These are phyloP conservation scores for Nyssa sinensis DNA, from an alignment of 148 eudicot species.

Conservation along the genomic window DNA sequence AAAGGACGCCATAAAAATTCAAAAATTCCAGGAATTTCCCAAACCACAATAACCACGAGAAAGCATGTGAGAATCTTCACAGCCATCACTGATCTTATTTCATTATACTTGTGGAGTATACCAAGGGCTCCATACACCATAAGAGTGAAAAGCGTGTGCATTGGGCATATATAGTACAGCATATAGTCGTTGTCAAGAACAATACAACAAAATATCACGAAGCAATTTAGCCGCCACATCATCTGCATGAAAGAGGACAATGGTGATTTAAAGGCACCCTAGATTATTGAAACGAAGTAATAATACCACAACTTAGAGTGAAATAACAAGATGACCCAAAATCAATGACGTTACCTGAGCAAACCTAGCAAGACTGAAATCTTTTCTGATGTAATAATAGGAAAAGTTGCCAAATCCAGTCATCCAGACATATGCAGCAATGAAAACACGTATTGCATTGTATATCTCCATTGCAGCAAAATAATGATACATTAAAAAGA, in stretches of 20 bases:
- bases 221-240: conserved; percentile 97
- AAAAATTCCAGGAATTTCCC: conserved; percentile 93
- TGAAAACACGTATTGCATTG: conserved; percentile 89
- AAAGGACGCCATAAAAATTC: conserved; percentile 76
- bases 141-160: conserved; percentile 92
- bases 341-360: conserved; percentile 55
- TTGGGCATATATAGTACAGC: conserved; percentile 89
- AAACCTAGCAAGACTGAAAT: conserved; percentile 78
- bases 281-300: background rate
- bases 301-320: background rate
- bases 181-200: conserved; percentile 84
- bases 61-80: conserved; percentile 61
- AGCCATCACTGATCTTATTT: conserved; percentile 74
- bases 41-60: conserved; percentile 65
- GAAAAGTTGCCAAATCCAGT: conserved; percentile 98
- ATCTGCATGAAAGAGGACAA: conserved; percentile 58
- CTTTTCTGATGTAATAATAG: conserved; percentile 84
- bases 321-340: conserved; percentile 3
- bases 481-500: conserved; percentile 90
- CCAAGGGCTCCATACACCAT: conserved; percentile 97
- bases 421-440: conserved; percentile 99
- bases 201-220: conserved; percentile 75
- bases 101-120: conserved; percentile 76
- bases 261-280: background rate
- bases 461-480: conserved; percentile 92